Evolutionary conservation across 768 basidiomycete species (phyloP).

Genomic region (Podaxis carcinomalis): DNA sequence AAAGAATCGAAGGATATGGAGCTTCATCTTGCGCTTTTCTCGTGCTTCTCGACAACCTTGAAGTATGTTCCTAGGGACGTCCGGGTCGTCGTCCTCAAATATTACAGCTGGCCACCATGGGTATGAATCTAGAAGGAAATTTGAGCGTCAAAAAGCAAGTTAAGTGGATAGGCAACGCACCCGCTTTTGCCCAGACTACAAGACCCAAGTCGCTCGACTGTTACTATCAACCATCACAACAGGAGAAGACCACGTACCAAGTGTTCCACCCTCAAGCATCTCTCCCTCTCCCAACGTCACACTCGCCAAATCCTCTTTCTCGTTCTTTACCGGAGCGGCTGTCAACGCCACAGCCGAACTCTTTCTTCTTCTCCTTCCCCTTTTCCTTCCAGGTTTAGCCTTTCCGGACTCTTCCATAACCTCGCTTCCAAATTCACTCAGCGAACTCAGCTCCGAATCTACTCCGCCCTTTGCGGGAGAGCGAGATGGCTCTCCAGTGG

Average conservation of each 20-base stretch:
- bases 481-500: not conserved
- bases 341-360: not conserved
- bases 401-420: conserved; percentile 1
- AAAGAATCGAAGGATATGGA: conserved; percentile 77
- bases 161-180: conserved; percentile 31
- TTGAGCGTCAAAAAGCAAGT: not conserved
- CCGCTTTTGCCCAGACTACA: conserved; percentile 81
- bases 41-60: conserved; percentile 24
- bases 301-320: conserved; percentile 1
- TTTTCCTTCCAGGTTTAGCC: conserved; percentile 4
- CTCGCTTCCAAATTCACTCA: conserved; percentile 38
- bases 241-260: conserved; percentile 43
- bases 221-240: not conserved
- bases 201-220: conserved; percentile 3
- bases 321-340: conserved; percentile 11
- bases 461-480: conserved; percentile 7
- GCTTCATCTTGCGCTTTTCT: conserved; percentile 33
- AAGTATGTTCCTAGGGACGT: conserved; percentile 45
- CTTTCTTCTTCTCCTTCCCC: conserved; percentile 12
- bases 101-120: conserved; percentile 91
- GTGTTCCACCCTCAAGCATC: conserved; percentile 42
- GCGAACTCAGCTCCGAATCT: conserved; percentile 40
- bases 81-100: conserved; percentile 53
- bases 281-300: conserved; percentile 13
- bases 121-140: conserved; percentile 47